phyloP scores from a whole-genome alignment of 805 yeast genomes.

The Wickerhamomyces bovis region DNA sequence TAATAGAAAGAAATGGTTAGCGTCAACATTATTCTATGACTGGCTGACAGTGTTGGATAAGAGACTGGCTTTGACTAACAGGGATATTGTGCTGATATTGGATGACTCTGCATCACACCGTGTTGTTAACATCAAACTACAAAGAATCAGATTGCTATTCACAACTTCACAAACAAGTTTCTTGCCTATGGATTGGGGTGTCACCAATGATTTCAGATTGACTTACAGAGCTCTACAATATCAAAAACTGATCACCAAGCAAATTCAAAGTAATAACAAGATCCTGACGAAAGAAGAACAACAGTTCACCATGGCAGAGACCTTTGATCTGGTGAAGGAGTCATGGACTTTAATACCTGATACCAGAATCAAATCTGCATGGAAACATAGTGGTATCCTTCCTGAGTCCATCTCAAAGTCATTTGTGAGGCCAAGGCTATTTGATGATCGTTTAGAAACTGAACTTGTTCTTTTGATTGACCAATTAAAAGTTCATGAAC shows the following conservation, averaged over 20 bases:
- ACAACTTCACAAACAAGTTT: conserved; percentile 35
- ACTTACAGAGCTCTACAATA: conserved; percentile 55
- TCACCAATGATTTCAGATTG: conserved; percentile 54
- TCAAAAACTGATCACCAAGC: conserved; percentile 27
- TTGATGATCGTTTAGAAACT: conserved; percentile 32
- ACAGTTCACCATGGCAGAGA: conserved; percentile 45
- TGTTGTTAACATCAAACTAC: conserved; percentile 45
- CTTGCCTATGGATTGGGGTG: conserved; percentile 60
- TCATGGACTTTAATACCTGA: conserved; percentile 45
- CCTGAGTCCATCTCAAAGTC: conserved; percentile 27
- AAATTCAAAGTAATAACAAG: conserved; percentile 10
- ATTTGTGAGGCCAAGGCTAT: conserved; percentile 26
- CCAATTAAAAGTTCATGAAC: conserved; percentile 41
- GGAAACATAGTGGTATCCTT: conserved; percentile 39
- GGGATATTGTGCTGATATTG: conserved; percentile 49
- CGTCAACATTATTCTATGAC: conserved; percentile 56
- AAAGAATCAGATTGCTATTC: conserved; percentile 34
- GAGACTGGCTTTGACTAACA: conserved; percentile 38
- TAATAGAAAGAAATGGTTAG: conserved; percentile 57
- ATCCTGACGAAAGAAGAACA: conserved; percentile 31
- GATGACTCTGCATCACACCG: conserved; percentile 63
- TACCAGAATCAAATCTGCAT: conserved; percentile 32
- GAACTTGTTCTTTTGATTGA: conserved; percentile 40
- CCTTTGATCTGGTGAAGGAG: conserved; percentile 50
- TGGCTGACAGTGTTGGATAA: conserved; percentile 58